Evolutionary conservation across 257 asterid genomes (phyloP).

Genomic region (Nicotiana paniculata): DNA sequence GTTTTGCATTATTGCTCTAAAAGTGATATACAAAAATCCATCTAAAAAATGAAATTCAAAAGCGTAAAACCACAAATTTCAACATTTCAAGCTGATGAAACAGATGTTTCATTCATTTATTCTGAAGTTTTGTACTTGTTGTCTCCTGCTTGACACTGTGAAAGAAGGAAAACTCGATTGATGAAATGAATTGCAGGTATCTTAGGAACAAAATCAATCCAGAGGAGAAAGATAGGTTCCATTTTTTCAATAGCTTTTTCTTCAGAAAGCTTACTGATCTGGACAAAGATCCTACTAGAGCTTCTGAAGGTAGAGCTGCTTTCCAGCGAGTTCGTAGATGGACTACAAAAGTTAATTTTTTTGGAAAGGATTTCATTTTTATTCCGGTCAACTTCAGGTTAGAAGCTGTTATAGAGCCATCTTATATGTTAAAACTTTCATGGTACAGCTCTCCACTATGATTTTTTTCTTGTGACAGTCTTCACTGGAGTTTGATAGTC

Average conservation of each 20-base stretch:
- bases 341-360: slow-evolving; percentile 73
- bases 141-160: background rate
- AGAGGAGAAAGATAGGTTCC: slow-evolving; percentile 55
- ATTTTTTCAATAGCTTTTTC: slow-evolving; percentile 90
- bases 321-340: slow-evolving; percentile 76
- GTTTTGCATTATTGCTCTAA: background rate
- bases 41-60: background rate
- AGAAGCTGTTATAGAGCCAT: slow-evolving; percentile 18
- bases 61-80: background rate
- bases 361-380: slow-evolving; percentile 70
- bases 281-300: slow-evolving; percentile 36
- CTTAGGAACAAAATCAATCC: slow-evolving; percentile 38
- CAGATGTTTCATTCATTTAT: background rate
- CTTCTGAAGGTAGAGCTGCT: slow-evolving; percentile 48
- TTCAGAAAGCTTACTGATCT: slow-evolving; percentile 68
- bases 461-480: slow-evolving; percentile 35
- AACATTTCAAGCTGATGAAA: background rate
- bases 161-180: slow-evolving; percentile 1
- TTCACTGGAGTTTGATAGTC: slow-evolving; percentile 96
- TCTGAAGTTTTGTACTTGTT: background rate
- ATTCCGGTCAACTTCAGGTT: slow-evolving; percentile 92
- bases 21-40: background rate
- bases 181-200: slow-evolving; percentile 43
- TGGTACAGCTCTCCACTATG: slow-evolving; percentile 21
- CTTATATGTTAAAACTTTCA: background rate